These are phyloP conservation scores for Apiospora aurea DNA, from an alignment of 2,329 filamentous ascomycete species.

Conservation along the genomic window DNA sequence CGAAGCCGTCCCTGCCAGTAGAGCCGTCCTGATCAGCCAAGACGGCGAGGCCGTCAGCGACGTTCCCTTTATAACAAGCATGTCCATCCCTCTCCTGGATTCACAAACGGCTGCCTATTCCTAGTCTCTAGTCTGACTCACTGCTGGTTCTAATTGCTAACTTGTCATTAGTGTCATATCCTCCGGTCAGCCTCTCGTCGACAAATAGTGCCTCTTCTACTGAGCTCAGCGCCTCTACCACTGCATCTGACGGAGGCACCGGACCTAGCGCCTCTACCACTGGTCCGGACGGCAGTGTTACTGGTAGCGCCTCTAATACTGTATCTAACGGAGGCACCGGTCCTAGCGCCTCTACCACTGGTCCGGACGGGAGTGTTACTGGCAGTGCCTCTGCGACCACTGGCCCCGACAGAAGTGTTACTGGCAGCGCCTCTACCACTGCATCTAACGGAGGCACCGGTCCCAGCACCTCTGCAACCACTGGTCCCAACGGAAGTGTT, in stretches of 20 bases:
- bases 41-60: neutral
- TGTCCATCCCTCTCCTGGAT: neutral
- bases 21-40: slow-evolving; percentile 22
- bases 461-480: neutral
- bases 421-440: neutral
- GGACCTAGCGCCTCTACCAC: neutral
- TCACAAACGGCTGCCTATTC: neutral
- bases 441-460: neutral
- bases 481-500: neutral
- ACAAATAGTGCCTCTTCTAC: neutral
- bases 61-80: slow-evolving; percentile 19
- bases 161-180: neutral
- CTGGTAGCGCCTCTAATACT: too few species aligned
- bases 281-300: neutral
- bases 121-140: neutral
- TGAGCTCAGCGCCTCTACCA: neutral
- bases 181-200: neutral
- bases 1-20: slow-evolving; percentile 14
- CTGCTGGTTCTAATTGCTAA: neutral
- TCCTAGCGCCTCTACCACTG: neutral
- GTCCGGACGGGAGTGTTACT: neutral
- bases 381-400: neutral
- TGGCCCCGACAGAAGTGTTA: neutral
- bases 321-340: neutral
- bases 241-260: neutral